These are phyloP conservation scores for Beauveria medogensis DNA, from an alignment of 2,329 filamentous ascomycete genomes.

Conservation along the genomic window DNA sequence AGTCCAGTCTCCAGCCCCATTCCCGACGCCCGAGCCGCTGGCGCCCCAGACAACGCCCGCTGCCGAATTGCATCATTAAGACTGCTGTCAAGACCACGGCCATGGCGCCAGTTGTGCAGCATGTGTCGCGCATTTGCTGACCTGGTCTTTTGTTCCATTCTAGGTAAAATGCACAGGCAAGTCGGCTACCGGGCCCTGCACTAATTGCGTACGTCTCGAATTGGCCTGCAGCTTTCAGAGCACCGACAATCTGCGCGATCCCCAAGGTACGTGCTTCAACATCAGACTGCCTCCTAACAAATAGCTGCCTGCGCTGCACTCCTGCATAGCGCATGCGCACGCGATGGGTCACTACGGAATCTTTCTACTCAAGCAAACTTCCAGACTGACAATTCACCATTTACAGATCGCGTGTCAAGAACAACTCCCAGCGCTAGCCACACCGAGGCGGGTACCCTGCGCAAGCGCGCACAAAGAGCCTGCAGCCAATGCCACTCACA, in stretches of 20 bases:
- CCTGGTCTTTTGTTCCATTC: neutral
- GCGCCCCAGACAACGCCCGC: neutral
- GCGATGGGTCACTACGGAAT: neutral
- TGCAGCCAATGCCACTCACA: conserved; percentile 33
- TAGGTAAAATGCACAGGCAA: conserved; percentile 37
- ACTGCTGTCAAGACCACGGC: neutral
- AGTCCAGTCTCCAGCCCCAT: neutral
- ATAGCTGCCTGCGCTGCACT: neutral
- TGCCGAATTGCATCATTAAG: neutral
- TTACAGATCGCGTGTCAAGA: conserved; percentile 24
- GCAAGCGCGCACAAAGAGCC: conserved; percentile 34
- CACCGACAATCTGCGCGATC: conserved; percentile 15
- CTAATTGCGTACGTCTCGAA: conserved; percentile 30
- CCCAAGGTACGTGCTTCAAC: conserved; percentile 14
- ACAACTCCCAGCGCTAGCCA: conserved; percentile 32
- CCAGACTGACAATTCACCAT: conserved; percentile 2
- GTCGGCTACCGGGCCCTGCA: conserved; percentile 27
- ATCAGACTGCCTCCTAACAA: neutral
- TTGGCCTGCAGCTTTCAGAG: conserved; percentile 28
- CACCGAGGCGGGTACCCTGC: conserved; percentile 33
- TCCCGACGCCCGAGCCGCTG: neutral
- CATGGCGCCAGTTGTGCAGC: neutral
- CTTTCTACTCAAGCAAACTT: neutral
- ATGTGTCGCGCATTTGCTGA: neutral
- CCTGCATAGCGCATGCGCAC: neutral